These are phyloP conservation scores for Canariomyces notabilis DNA, from an alignment of 2,329 filamentous ascomycete genomes.

Conservation along the genomic window DNA sequence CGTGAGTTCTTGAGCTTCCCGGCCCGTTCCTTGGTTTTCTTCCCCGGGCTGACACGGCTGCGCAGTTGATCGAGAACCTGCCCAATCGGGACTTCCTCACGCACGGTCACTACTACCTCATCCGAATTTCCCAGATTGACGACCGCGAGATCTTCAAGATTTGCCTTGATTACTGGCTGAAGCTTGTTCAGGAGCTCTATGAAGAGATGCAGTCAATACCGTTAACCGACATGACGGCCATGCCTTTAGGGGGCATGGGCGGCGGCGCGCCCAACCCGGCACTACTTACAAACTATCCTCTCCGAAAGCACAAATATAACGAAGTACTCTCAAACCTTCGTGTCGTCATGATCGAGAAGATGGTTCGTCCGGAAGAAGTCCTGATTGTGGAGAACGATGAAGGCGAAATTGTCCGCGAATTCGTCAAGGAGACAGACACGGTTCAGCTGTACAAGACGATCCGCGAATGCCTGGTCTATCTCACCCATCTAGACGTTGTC, in stretches of 20 bases:
- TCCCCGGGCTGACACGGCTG: slow-evolving; percentile 4
- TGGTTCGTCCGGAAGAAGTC: slow-evolving; percentile 97
- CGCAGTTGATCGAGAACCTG: slow-evolving; percentile 83
- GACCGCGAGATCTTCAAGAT: slow-evolving; percentile 99
- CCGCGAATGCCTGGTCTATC: slow-evolving; percentile 90
- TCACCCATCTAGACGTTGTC: slow-evolving; percentile 94
- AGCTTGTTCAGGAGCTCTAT: slow-evolving; percentile 94
- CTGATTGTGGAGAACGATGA: slow-evolving; percentile 99
- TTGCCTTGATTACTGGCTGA: slow-evolving; percentile 97
- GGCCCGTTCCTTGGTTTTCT: slow-evolving; percentile 1
- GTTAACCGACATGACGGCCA: slow-evolving; percentile 85
- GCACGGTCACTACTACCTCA: slow-evolving; percentile 96
- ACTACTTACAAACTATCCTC: slow-evolving; percentile 81
- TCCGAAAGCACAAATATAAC: slow-evolving; percentile 96
- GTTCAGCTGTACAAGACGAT: slow-evolving; percentile 99
- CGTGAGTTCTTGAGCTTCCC: slow-evolving; percentile 42
- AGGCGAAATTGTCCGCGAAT: slow-evolving; percentile 96
- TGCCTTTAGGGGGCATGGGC: slow-evolving; percentile 70
- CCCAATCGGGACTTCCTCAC: slow-evolving; percentile 92
- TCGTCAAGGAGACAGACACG: slow-evolving; percentile 98
- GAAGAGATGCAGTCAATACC: slow-evolving; percentile 98
- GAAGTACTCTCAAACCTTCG: slow-evolving; percentile 91
- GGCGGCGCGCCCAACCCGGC: slow-evolving; percentile 81
- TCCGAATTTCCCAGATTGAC: slow-evolving; percentile 96
- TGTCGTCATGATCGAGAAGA: slow-evolving; percentile 99